These are phyloP conservation scores for Pluteus cervinus DNA, from an alignment of 768 basidiomycete species.

Conservation along the genomic window DNA sequence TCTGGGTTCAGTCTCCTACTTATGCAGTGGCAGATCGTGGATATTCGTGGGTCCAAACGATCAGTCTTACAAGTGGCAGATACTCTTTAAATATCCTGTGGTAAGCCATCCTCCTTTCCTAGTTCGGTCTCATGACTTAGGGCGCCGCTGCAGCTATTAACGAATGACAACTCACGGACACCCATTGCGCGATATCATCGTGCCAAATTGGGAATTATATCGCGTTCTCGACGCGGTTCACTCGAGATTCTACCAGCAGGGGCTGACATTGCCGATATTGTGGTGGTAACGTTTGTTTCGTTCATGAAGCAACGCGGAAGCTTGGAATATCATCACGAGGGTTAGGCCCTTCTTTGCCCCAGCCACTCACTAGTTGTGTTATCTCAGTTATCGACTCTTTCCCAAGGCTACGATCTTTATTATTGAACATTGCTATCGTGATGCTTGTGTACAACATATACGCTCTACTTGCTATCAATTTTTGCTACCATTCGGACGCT, in stretches of 20 bases:
- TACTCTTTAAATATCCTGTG: conserved; percentile 29
- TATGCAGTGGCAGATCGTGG: conserved; percentile 24
- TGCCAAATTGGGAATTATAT: conserved; percentile 25
- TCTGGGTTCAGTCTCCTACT: background rate
- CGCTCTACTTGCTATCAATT: too few relatives aligned
- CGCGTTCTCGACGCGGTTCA: conserved; percentile 23
- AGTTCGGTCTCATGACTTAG: background rate
- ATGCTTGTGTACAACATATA: too few relatives aligned
- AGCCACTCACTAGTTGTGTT: too few relatives aligned
- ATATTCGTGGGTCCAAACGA: conserved; percentile 28
- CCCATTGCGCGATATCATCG: conserved; percentile 23
- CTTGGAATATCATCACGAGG: too few relatives aligned
- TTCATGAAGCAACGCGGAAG: conserved; percentile 19
- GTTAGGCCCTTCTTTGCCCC: too few relatives aligned
- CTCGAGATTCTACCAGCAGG: conserved; percentile 25
- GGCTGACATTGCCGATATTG: conserved; percentile 18
- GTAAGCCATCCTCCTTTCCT: conserved; percentile 16
- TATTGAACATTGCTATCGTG: too few relatives aligned
- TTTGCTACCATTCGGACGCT: too few relatives aligned
- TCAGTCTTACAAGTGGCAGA: conserved; percentile 30
- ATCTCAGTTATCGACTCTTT: too few relatives aligned
- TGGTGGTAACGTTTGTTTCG: conserved; percentile 22
- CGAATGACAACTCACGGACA: conserved; percentile 20
- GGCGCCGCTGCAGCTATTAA: conserved; percentile 18
- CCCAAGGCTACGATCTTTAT: too few relatives aligned